Percentiles rank a stretch among this genome's conserved stretches.
phyloP scores from a whole-genome alignment of 2,329 filamentous ascomycete genomes.

The Calonectria leucothoes region DNA sequence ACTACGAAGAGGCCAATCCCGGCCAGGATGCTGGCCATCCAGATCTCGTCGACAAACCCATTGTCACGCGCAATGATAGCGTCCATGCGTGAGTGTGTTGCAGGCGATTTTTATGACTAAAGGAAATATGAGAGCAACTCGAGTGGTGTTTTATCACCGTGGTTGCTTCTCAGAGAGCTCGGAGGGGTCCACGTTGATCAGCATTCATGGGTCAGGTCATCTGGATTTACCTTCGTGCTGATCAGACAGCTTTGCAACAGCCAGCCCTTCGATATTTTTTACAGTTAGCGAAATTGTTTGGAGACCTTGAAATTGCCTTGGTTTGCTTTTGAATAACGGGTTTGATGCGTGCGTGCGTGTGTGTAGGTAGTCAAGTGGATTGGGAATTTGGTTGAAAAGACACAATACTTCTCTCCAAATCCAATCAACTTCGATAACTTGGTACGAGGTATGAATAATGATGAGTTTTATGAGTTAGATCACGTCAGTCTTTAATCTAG shows the following conservation, averaged over 20 bases:
- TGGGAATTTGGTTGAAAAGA: neutral
- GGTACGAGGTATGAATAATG: neutral
- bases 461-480: neutral
- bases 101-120: neutral
- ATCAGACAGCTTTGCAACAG: neutral
- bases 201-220: neutral
- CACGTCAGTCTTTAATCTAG: neutral
- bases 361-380: neutral
- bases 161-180: neutral
- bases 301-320: neutral
- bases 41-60: neutral
- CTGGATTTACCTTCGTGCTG: neutral
- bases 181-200: neutral
- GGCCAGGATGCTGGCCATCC: conserved; percentile 47
- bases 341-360: neutral
- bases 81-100: neutral
- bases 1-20: conserved; percentile 60
- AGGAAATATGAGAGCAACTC: no score
- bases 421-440: neutral
- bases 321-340: neutral
- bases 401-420: neutral
- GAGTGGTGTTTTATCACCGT: neutral
- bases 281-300: neutral
- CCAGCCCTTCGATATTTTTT: neutral
- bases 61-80: neutral